Evolutionary conservation across 2,329 filamentous ascomycete genomes (phyloP).

Genomic region (Sarocladiaceae sp.): DNA sequence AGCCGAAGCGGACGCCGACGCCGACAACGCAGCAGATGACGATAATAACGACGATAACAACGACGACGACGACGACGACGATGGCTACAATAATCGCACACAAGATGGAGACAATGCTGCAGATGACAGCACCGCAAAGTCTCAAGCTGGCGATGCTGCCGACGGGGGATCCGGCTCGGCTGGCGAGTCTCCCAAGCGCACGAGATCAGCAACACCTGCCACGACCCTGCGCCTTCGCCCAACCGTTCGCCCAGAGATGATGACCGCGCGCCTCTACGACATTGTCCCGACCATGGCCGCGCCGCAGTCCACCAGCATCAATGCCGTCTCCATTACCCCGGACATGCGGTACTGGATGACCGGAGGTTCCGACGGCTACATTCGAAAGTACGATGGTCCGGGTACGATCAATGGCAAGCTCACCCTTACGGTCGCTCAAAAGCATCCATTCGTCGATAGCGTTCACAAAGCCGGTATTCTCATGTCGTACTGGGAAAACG

Average conservation of each 20-base stretch:
- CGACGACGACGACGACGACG: constrained; percentile 66
- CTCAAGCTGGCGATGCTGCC: constrained; percentile 11
- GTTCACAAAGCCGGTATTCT: constrained; percentile 92
- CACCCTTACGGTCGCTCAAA: constrained; percentile 86
- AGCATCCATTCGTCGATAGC: constrained; percentile 94
- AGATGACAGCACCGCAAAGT: constrained; percentile 25
- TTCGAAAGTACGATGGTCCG: constrained; percentile 92
- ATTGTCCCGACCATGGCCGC: constrained; percentile 96
- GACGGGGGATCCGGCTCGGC: constrained; percentile 30
- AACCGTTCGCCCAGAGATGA: constrained; percentile 66
- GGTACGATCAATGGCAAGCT: constrained; percentile 94
- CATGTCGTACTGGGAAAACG: constrained; percentile 98
- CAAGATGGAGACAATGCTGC: constrained; percentile 37
- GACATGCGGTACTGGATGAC: constrained; percentile 95
- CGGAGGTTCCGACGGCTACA: constrained; percentile 89
- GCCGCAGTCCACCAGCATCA: constrained; percentile 91
- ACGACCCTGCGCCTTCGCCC: constrained; percentile 33
- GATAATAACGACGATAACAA: constrained; percentile 6
- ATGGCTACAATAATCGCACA: constrained; percentile 56
- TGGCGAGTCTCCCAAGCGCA: constrained; percentile 18
- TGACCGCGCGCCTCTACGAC: constrained; percentile 78
- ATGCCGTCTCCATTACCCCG: constrained; percentile 83
- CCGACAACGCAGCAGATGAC: constrained; percentile 54
- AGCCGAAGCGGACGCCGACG: constrained; percentile 61
- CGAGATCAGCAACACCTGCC: constrained; percentile 12